Evolutionary conservation across 2,329 filamentous ascomycete species (phyloP).

Genomic region (Dactylellina sp.): DNA sequence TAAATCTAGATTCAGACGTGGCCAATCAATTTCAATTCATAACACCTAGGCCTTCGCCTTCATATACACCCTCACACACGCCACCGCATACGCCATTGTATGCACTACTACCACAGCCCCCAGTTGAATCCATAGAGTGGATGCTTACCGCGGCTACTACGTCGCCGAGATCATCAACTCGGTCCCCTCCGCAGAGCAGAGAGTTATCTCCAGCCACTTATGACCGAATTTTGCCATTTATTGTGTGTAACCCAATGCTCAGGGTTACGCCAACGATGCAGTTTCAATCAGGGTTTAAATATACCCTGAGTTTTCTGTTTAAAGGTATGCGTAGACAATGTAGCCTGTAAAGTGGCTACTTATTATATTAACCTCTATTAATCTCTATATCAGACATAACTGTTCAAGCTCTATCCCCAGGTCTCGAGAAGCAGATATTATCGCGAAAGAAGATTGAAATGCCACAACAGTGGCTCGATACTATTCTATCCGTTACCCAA

Average conservation of each 20-base stretch:
- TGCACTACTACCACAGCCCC: background rate
- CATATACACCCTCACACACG: too few relatives aligned
- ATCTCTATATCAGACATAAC: too few relatives aligned
- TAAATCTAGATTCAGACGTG: too few relatives aligned
- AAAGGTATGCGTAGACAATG: background rate
- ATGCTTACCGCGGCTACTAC: background rate
- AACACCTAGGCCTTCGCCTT: too few relatives aligned
- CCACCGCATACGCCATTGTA: background rate
- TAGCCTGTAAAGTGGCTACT: background rate
- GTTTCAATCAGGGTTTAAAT: background rate
- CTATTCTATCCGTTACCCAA: background rate
- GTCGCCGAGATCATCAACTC: background rate
- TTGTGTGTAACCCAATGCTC: background rate
- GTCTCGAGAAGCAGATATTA: background rate
- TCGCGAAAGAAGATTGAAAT: background rate
- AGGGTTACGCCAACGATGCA: background rate
- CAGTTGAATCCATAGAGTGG: background rate
- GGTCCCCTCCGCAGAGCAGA: background rate
- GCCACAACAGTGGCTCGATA: background rate
- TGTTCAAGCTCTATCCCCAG: background rate
- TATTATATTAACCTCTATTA: too few relatives aligned
- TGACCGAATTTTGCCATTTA: background rate
- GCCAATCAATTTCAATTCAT: too few relatives aligned
- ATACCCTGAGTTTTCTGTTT: background rate
- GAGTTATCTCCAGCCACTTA: background rate